Evolutionary conservation across 2,329 filamentous ascomycete species (phyloP).

Genomic region (Neonectria faginata): DNA sequence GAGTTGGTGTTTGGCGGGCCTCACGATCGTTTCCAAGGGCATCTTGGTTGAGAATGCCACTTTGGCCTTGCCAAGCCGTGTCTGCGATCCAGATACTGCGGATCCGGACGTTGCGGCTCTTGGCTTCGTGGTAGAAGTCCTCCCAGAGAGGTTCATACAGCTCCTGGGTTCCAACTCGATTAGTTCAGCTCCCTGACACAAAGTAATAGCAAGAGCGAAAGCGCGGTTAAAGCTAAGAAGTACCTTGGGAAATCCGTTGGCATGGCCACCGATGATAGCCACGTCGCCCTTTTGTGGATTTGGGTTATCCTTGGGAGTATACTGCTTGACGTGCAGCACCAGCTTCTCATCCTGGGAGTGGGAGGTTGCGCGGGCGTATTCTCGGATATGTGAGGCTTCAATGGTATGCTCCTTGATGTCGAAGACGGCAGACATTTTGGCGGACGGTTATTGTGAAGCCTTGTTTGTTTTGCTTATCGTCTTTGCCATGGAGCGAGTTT

Average conservation of each 20-base stretch:
- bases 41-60: slow-evolving; percentile 80
- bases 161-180: slow-evolving; percentile 67
- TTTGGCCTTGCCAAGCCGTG: slow-evolving; percentile 85
- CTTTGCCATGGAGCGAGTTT: not conserved
- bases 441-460: not conserved
- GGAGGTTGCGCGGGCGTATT: slow-evolving; percentile 80
- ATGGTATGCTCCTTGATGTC: slow-evolving; percentile 79
- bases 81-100: slow-evolving; percentile 91
- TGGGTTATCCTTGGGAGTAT: slow-evolving; percentile 79
- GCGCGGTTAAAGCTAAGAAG: not conserved
- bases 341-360: slow-evolving; percentile 80
- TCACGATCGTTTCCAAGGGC: slow-evolving; percentile 85
- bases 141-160: slow-evolving; percentile 94
- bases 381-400: slow-evolving; percentile 81
- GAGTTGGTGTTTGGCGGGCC: slow-evolving; percentile 46
- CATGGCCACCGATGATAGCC: slow-evolving; percentile 88
- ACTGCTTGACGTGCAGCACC: slow-evolving; percentile 85
- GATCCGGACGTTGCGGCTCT: slow-evolving; percentile 73
- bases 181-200: not conserved
- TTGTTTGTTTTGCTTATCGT: not conserved
- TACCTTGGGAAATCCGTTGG: slow-evolving; percentile 93
- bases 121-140: slow-evolving; percentile 73
- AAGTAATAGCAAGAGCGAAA: not conserved
- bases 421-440: slow-evolving; percentile 57
- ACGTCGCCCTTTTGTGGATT: slow-evolving; percentile 78